Percentiles rank a stretch among this genome's conserved stretches.
Evolutionary conservation across 768 basidiomycete genomes (phyloP).

Genomic region (Heimioporus sp.): DNA sequence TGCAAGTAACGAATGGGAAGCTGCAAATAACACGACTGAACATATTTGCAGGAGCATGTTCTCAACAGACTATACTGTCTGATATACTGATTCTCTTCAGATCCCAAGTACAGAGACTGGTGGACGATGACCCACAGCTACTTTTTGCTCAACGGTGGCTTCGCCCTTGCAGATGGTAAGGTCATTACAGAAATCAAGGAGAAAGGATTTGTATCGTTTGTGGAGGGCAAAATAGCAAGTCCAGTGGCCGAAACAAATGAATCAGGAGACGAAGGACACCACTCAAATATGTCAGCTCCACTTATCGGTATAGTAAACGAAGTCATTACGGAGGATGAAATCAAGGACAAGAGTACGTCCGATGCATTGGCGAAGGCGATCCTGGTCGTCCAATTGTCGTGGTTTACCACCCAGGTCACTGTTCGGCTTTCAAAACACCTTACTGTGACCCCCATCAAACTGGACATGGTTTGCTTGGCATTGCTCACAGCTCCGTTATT

Average conservation of each 20-base stretch:
- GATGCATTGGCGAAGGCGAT: not conserved
- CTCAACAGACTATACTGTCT: too few relatives aligned
- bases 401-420: not conserved
- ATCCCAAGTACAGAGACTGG: not conserved
- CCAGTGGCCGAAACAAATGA: too few relatives aligned
- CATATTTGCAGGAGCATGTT: not conserved
- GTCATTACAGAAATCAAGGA: not conserved
- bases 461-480: slow-evolving; percentile 1
- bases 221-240: not conserved
- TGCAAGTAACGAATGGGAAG: not conserved
- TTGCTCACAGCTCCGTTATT: not conserved
- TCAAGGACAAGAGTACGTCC: too few relatives aligned
- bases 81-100: not conserved
- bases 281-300: too few relatives aligned
- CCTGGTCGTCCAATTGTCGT: not conserved
- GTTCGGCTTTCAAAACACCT: not conserved
- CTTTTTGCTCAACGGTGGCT: not conserved
- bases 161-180: not conserved
- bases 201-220: not conserved
- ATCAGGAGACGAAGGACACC: too few relatives aligned
- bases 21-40: not conserved
- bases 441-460: not conserved
- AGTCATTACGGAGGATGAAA: not conserved
- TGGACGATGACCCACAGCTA: slow-evolving; percentile 1
- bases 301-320: too few relatives aligned